Base-by-base conservation (phyloP, 2,329 filamentous ascomycete species). In the Didymella segeticola region DNA sequence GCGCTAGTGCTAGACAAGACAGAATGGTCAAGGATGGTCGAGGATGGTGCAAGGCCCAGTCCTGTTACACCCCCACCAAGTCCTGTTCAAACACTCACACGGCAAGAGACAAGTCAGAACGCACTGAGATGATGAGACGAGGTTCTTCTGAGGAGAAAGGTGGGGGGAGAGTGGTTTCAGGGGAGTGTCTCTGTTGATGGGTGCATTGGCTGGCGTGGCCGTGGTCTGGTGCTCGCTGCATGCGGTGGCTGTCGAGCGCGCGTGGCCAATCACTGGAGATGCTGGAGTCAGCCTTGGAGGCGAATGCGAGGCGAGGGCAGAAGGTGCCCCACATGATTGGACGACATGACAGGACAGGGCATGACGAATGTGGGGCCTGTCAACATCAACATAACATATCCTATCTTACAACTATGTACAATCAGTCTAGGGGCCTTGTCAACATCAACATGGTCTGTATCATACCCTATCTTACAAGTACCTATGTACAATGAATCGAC, bases 161-260 rank as follows among this genome's bases (percentile, higher is more conserved):
- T 12, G 57, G 57, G 45, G 57, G 20, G 14, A n/a, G n/a, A n/a
- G 30, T 42, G 47, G 70, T 74, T 72, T 72, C 69, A 74, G 52
- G 57, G 49, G 39, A 37, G n/a, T n/a, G n/a, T n/a, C n/a, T n/a
- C n/a, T n/a, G n/a, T n/a, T n/a, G n/a, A n/a, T n/a, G n/a, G n/a
- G n/a, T n/a, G n/a, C 45, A 62, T 69, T 71, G 68, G 69, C 69
- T 12, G 62, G 53, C 63, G 70, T 71, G 68, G 69, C 71, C n/a
- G 63, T 55, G 62, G 61, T 62, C 64, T 63, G 64, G 54, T 56
- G 43, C 56, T 50, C 42, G 49, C 61, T 57, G 48, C 56, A 56
- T 67, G 66, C 66, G 63, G 58, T 62, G 56, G 52, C 42, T 38
- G 47, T 33, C 31, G 17, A 34, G 20, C 26, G 9, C 9, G 20